A percentile compares a stretch with the other conserved stretches of the same genome.
Evolutionary conservation across 192 early-diverging fungal species (phyloP).

Genomic region (Podila epigama): DNA sequence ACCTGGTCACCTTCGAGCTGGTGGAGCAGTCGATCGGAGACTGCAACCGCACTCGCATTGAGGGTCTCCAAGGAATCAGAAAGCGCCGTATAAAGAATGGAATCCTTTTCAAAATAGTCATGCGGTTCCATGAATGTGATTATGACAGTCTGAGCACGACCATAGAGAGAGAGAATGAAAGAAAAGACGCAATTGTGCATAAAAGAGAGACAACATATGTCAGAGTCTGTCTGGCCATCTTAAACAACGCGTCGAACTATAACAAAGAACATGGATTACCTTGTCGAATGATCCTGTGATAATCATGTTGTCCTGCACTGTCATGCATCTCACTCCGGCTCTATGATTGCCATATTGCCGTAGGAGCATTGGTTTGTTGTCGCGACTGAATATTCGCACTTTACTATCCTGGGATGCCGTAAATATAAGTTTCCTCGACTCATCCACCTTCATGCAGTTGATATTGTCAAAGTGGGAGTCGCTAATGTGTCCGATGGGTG

Average conservation of each 20-base stretch:
- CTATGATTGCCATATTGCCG: conserved; percentile 40
- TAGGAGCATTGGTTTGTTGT: conserved; percentile 32
- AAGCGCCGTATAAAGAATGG: not conserved
- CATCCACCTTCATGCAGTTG: conserved; percentile 34
- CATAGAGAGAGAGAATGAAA: not conserved
- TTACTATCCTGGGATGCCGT: conserved; percentile 39
- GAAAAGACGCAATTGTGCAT: not conserved
- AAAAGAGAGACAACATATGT: not conserved
- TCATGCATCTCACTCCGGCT: conserved; percentile 21
- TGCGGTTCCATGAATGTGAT: conserved; percentile 30
- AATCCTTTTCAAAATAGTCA: conserved; percentile 7
- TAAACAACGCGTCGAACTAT: not conserved
- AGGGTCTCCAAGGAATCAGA: not conserved
- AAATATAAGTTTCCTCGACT: conserved; percentile 10
- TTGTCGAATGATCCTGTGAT: conserved; percentile 41
- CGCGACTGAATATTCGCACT: conserved; percentile 37
- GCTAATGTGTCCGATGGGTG: conserved; percentile 12
- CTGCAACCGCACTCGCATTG: too few relatives aligned
- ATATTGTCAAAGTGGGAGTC: conserved; percentile 21
- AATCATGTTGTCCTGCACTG: conserved; percentile 32
- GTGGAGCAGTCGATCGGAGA: not conserved
- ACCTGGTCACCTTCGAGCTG: too few relatives aligned
- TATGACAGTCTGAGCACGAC: conserved; percentile 31
- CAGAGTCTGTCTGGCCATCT: not conserved
- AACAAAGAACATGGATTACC: not conserved